Base-by-base conservation (phyloP, 2,329 filamentous ascomycete species). In the Rhexocercosporidium sp. region DNA sequence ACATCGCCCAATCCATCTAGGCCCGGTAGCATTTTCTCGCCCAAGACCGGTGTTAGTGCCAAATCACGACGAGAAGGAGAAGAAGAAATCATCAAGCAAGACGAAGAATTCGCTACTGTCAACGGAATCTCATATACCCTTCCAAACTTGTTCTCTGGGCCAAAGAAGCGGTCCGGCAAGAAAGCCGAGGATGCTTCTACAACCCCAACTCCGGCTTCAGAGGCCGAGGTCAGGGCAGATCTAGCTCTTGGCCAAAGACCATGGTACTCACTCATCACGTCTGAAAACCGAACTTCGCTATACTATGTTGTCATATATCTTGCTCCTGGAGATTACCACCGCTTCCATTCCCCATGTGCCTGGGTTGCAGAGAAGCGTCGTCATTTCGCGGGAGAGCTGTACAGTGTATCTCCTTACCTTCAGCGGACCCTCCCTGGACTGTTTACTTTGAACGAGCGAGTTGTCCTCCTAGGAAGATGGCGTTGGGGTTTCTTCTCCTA, bases 361-460 rank as follows among this genome's bases (percentile, higher is more conserved):
- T 99, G 96, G 96, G 94, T 99, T 18, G 96, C 96, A 39, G 92
- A 97, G 80, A 90, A 90, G 71, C 90, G 96, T 51, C 92, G 96
- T n/a, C 96, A 99, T 82, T 99, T 99, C 77, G 94, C 96, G 0
- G 96, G 96, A 66, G 96, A 99, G 80, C 85, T 99, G 9, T 99
- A 92, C 83, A 95, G 91, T 63, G 96, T 99, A 4, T 97, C 93
- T 0, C 96, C 96, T 0, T 99, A 97, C 79, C 86, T 99, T 14
- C 94, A 97, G 78, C 91, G 93, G 71, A 97, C 92, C 0, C 85
- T 99, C 0, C 96, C 96, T 0, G 95, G 95, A 1, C 88, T 99
- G 0, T 99, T 99, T 82, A 97, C 95, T 0, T 85, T 99, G 22
- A 99, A 99, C 80, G 96, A 99, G 81, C 90, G 96, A 64, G 93